Evolutionary conservation across 352 stramenopile genomes (phyloP).

Genomic region (Pythium utonaiense): DNA sequence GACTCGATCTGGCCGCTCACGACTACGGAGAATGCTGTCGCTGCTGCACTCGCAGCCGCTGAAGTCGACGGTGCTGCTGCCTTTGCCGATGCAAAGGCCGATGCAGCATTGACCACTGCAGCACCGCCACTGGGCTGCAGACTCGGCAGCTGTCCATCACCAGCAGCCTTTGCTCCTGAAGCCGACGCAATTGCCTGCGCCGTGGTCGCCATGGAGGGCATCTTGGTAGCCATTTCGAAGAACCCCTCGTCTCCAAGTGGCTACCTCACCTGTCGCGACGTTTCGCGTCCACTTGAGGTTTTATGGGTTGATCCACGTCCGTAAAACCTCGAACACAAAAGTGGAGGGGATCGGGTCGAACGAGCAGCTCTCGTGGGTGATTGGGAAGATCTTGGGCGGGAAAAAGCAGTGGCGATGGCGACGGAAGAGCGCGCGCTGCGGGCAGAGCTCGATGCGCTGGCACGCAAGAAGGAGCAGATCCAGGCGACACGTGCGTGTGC

Average conservation of each 20-base stretch:
- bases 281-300: conserved; percentile 19
- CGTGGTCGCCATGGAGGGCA: neutral
- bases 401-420: conserved; percentile 14
- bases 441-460: conserved; percentile 44
- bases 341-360: conserved; percentile 14
- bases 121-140: neutral
- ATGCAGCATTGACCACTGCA: neutral
- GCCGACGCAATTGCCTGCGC: conserved; percentile 2
- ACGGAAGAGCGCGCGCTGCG: conserved; percentile 52
- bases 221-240: conserved; percentile 4
- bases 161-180: conserved; percentile 20
- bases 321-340: conserved; percentile 24
- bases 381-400: conserved; percentile 4
- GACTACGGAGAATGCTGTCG: conserved; percentile 48
- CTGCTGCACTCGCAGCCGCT: neutral
- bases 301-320: conserved; percentile 1
- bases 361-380: conserved; percentile 6
- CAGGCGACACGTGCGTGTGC: conserved; percentile 21
- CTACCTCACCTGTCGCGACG: neutral
- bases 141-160: neutral
- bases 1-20: conserved; percentile 60
- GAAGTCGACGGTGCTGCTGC: neutral
- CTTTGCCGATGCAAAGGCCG: neutral
- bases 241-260: neutral
- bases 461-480: conserved; percentile 47